These are phyloP conservation scores for Xylariaceae sp. DNA, from an alignment of 2,329 filamentous ascomycete genomes.

Conservation along the genomic window DNA sequence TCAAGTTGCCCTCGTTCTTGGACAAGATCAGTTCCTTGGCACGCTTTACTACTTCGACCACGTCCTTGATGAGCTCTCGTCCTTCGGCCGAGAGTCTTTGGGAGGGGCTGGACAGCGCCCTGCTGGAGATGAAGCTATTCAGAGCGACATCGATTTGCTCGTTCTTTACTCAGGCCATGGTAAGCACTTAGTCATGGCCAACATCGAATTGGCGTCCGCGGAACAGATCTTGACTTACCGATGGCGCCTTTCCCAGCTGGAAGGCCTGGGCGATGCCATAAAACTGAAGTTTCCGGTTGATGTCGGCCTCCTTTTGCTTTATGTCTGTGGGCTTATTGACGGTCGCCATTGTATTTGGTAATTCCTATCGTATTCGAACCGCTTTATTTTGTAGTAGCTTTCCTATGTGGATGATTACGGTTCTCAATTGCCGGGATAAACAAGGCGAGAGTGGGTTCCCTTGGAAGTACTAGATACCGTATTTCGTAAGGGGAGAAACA, in stretches of 20 bases:
- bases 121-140: constrained; percentile 77
- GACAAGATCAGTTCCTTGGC: constrained; percentile 75
- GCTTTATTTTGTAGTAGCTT: background rate
- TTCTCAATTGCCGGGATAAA: background rate
- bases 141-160: constrained; percentile 93
- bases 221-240: no score
- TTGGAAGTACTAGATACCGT: background rate
- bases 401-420: no score
- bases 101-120: constrained; percentile 63
- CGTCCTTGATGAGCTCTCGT: constrained; percentile 68
- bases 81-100: constrained; percentile 78
- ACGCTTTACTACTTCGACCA: constrained; percentile 73
- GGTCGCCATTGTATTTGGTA: constrained; percentile 25
- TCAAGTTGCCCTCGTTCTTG: constrained; percentile 90
- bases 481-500: background rate
- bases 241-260: constrained; percentile 82
- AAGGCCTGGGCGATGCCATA: constrained; percentile 89
- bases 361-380: no score
- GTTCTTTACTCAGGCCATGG: constrained; percentile 50
- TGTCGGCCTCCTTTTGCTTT: constrained; percentile 74
- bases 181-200: constrained; percentile 1
- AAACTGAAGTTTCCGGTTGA: constrained; percentile 90
- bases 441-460: background rate
- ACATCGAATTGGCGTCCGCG: background rate
- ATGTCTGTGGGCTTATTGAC: constrained; percentile 71